These are phyloP conservation scores for Heliocybe sulcata DNA, from an alignment of 1,284 basidiomycete species.

Conservation along the genomic window DNA sequence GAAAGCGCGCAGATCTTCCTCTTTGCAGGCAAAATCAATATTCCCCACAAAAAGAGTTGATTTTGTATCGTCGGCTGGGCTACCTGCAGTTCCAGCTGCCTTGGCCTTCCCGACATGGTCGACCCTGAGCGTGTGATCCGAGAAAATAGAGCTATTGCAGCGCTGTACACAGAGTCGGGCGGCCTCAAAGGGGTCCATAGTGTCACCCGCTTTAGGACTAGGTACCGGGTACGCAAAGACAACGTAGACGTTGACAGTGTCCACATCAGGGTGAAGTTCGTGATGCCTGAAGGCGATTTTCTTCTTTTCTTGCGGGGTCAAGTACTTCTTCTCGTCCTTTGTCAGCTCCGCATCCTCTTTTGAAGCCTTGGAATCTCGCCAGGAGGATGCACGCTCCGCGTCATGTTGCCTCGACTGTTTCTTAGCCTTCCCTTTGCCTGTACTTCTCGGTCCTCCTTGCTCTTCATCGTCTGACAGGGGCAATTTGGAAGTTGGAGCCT, in stretches of 20 bases:
- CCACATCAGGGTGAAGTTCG: conserved; percentile 71
- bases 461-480: conserved; percentile 33
- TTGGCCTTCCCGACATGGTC: conserved; percentile 47
- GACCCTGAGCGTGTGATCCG: conserved; percentile 70
- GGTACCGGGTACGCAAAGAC: conserved; percentile 74
- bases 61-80: conserved; percentile 54
- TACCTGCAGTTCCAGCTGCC: background rate
- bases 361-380: conserved; percentile 49
- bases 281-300: conserved; percentile 92
- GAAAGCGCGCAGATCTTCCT: conserved; percentile 84
- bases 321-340: conserved; percentile 54
- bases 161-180: conserved; percentile 53
- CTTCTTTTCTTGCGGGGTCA: conserved; percentile 86
- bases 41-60: conserved; percentile 88
- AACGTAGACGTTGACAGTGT: conserved; percentile 78
- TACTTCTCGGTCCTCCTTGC: conserved; percentile 4
- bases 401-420: conserved; percentile 41
- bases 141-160: conserved; percentile 70
- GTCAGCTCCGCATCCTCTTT: conserved; percentile 29
- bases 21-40: conserved; percentile 87
- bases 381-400: conserved; percentile 56
- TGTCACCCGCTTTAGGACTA: conserved; percentile 9
- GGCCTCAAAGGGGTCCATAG: conserved; percentile 70
- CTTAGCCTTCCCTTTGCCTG: conserved; percentile 20
- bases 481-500: conserved; percentile 64